Percentiles rank a stretch among this genome's conserved stretches.
These are phyloP conservation scores for Candida rishiriensis DNA, from an alignment of 805 yeast species.

Conservation along the genomic window DNA sequence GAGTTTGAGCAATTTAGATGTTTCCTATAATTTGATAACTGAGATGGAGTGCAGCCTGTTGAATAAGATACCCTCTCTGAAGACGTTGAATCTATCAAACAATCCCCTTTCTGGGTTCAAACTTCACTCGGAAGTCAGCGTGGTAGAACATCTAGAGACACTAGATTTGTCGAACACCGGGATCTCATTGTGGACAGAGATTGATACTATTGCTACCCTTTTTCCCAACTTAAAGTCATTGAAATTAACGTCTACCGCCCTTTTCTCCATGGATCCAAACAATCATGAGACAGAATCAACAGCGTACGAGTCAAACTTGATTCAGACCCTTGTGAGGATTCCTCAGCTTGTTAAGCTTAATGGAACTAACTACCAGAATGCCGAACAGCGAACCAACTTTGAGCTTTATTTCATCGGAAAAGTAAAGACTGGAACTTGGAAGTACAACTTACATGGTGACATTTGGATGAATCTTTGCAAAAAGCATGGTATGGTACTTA, in stretches of 20 bases:
- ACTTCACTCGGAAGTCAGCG: not conserved
- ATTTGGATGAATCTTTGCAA: slow-evolving; percentile 42
- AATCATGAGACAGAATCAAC: too few species aligned
- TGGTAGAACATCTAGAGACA: slow-evolving; percentile 7
- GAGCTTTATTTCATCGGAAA: slow-evolving; percentile 63
- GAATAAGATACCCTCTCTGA: slow-evolving; percentile 11
- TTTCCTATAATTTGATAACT: slow-evolving; percentile 39
- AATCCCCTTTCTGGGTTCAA: slow-evolving; percentile 26
- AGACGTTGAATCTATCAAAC: slow-evolving; percentile 32
- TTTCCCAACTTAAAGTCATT: slow-evolving; percentile 44
- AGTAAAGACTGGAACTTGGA: slow-evolving; percentile 32
- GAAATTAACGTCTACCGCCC: slow-evolving; percentile 50
- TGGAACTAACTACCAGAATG: slow-evolving; percentile 45
- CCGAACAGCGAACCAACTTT: slow-evolving; percentile 51
- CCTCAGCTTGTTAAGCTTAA: slow-evolving; percentile 41
- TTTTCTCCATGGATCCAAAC: slow-evolving; percentile 26
- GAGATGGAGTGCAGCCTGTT: slow-evolving; percentile 15
- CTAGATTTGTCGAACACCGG: slow-evolving; percentile 53
- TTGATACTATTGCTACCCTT: slow-evolving; percentile 38
- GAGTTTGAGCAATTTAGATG: slow-evolving; percentile 8
- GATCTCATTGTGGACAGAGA: slow-evolving; percentile 41
- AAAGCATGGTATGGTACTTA: slow-evolving; percentile 29
- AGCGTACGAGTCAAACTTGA: slow-evolving; percentile 10
- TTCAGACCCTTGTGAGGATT: slow-evolving; percentile 18
- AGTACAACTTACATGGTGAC: slow-evolving; percentile 17